Evolutionary conservation across 257 asterid genomes (phyloP).

Genomic region (Petrea volubilis): DNA sequence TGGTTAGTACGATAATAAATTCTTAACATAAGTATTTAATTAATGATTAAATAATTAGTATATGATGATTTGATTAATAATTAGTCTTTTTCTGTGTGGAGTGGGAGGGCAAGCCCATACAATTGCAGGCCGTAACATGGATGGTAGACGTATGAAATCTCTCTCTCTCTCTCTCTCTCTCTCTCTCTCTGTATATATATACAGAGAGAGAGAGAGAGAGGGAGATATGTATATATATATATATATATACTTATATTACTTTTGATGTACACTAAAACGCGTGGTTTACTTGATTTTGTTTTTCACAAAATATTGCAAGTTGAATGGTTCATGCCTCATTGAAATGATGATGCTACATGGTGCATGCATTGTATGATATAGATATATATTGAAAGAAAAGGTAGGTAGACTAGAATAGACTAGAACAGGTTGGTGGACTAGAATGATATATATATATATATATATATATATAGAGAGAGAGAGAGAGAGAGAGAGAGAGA

Average conservation of each 20-base stretch:
- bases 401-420: too few species aligned
- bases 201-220: too few species aligned
- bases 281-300: background rate
- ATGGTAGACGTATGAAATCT: background rate
- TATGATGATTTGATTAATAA: background rate
- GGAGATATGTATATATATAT: too few species aligned
- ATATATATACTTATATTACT: too few species aligned
- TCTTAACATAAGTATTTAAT: background rate
- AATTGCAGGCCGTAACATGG: background rate
- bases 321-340: constrained; percentile 4
- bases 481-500: too few species aligned
- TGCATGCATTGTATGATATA: background rate
- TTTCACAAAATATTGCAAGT: background rate
- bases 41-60: background rate
- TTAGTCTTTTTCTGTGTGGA: background rate
- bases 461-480: too few species aligned
- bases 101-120: background rate
- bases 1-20: background rate
- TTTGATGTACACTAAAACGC: background rate
- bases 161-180: too few species aligned
- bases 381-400: too few species aligned
- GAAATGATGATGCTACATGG: background rate
- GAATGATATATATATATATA: too few species aligned
- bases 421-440: too few species aligned
- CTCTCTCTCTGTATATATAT: too few species aligned